Evolutionary conservation across 208 protist genomes (phyloP).

Genomic region (Herpetomonas samuelpessoai): DNA sequence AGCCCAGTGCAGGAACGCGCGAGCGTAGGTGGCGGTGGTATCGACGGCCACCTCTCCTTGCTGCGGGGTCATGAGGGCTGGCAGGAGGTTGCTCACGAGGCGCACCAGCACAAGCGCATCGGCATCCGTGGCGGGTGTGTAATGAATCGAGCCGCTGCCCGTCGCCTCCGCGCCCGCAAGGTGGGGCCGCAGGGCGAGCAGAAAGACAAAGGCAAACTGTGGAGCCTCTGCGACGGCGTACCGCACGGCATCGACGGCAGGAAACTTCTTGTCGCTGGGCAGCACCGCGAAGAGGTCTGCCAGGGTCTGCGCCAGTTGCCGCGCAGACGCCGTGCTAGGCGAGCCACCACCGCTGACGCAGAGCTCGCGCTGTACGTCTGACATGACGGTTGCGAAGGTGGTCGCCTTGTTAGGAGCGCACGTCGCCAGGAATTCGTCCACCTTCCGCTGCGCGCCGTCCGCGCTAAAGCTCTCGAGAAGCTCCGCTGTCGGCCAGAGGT

Average conservation of each 20-base stretch:
- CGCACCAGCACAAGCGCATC: background rate
- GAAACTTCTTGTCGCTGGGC: background rate
- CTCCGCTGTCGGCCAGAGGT: constrained; percentile 10
- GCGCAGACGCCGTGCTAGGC: background rate
- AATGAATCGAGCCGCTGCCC: background rate
- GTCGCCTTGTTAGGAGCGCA: constrained; percentile 8
- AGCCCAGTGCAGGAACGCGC: background rate
- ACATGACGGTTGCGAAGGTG: background rate
- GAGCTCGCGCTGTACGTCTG: background rate
- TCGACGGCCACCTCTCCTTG: background rate
- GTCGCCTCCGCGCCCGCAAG: background rate
- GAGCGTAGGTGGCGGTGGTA: background rate
- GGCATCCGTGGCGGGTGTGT: background rate
- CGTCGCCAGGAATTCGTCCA: constrained; percentile 34
- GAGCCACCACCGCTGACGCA: background rate
- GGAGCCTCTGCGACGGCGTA: background rate
- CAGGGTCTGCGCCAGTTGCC: background rate
- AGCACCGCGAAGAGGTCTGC: background rate
- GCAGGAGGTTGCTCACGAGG: background rate
- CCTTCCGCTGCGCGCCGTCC: constrained; percentile 44
- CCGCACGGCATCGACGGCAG: background rate
- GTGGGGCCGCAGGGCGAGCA: background rate
- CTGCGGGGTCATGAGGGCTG: background rate
- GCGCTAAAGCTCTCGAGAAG: constrained; percentile 58
- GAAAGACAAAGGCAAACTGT: background rate